Evolutionary conservation across 2,329 filamentous ascomycete species (phyloP).

Genomic region (Fusarium liriodendri): DNA sequence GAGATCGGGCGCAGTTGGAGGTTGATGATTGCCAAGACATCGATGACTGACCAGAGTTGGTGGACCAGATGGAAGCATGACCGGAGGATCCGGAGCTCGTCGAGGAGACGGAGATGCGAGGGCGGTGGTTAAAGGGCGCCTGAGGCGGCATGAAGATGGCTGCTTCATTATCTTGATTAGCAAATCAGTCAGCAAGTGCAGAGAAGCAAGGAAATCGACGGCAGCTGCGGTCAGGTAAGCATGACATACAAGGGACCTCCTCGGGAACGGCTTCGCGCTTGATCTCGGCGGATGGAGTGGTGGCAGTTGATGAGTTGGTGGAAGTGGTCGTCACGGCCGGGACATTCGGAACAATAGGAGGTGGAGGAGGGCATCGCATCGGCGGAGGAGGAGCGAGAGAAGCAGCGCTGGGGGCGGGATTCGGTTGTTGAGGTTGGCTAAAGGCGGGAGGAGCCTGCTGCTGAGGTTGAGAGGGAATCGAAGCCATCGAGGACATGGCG

Average conservation of each 20-base stretch:
- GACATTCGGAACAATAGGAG: constrained; percentile 38
- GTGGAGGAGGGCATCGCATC: constrained; percentile 49
- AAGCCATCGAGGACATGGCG: constrained; percentile 25
- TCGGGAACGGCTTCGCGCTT: constrained; percentile 47
- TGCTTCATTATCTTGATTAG: constrained; percentile 35
- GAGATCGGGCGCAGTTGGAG: constrained; percentile 49
- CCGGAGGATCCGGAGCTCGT: constrained; percentile 62
- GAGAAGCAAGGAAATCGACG: neutral
- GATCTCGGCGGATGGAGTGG: constrained; percentile 42
- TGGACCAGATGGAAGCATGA: constrained; percentile 60
- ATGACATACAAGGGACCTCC: constrained; percentile 42
- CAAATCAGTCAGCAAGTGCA: constrained; percentile 16
- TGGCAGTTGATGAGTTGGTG: constrained; percentile 35
- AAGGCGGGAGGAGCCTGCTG: constrained; percentile 33
- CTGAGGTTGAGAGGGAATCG: constrained; percentile 31
- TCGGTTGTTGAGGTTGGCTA: constrained; percentile 24
- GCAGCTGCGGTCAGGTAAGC: constrained; percentile 1
- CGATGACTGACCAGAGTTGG: constrained; percentile 53
- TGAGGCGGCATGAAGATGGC: constrained; percentile 50
- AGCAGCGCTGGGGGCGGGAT: constrained; percentile 28
- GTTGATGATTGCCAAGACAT: constrained; percentile 54
- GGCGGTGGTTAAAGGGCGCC: constrained; percentile 54
- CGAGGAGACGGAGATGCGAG: constrained; percentile 61
- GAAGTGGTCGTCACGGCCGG: constrained; percentile 34
- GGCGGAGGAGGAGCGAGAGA: constrained; percentile 46